phyloP scores from a whole-genome alignment of 176 grass and related monocot genomes.

The Aegilops umbellulata region DNA sequence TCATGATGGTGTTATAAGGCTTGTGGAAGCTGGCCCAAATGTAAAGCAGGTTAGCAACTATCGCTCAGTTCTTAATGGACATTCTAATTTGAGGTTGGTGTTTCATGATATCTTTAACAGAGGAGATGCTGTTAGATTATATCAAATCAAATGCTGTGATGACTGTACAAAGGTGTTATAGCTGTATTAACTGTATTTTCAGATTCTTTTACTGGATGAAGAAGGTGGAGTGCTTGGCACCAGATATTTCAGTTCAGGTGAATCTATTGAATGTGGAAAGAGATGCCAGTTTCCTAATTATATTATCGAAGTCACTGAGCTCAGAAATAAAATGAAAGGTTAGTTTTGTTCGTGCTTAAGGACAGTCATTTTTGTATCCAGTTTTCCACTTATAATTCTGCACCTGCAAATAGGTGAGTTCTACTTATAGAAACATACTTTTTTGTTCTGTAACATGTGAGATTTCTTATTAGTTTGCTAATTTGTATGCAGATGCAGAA shows the following conservation, averaged over 20 bases:
- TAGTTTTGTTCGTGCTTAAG: conserved; percentile 26
- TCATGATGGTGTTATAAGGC: conserved; percentile 67
- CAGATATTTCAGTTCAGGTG: conserved; percentile 65
- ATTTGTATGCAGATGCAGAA: conserved; percentile 21
- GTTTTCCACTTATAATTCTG: background rate
- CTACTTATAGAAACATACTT: background rate
- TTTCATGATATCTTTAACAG: conserved; percentile 4
- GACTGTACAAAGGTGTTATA: background rate
- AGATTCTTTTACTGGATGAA: conserved; percentile 72
- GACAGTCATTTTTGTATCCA: background rate
- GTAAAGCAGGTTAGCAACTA: conserved; percentile 60
- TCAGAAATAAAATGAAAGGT: conserved; percentile 41
- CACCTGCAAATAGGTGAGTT: background rate
- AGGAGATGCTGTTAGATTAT: conserved; percentile 8
- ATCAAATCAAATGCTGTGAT: conserved; percentile 11
- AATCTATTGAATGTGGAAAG: conserved; percentile 56
- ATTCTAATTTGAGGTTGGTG: conserved; percentile 14
- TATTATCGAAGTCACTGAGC: conserved; percentile 61
- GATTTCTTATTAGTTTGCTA: background rate
- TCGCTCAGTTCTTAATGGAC: background rate
- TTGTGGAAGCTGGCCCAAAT: conserved; percentile 52
- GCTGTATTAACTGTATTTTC: conserved; percentile 20
- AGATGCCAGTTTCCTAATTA: conserved; percentile 57
- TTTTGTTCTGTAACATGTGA: conserved; percentile 18
- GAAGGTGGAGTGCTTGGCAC: conserved; percentile 47